Conservation (phyloP, 2,329 filamentous ascomycete species). For the Penicillium sp. region DNA sequence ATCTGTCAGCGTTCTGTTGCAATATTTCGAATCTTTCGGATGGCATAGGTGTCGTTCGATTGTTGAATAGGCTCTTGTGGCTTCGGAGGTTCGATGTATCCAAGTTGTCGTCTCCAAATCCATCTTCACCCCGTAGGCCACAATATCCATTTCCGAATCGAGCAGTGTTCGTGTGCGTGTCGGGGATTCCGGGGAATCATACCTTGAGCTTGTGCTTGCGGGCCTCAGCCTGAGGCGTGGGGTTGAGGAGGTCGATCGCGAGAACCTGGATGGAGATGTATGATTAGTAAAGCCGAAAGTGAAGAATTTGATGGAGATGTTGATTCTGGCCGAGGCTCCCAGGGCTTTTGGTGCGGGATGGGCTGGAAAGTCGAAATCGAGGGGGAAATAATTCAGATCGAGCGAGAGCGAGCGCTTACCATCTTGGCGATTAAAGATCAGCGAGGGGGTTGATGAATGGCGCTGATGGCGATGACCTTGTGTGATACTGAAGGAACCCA, state of each 20-base stretch:
- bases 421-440: conserved; percentile 47
- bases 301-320: neutral
- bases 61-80: neutral
- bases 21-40: neutral
- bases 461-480: conserved; percentile 45
- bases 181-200: conserved; percentile 41
- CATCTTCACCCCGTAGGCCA: neutral
- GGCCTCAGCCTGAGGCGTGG: conserved; percentile 93
- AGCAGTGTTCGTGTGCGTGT: conserved; percentile 9
- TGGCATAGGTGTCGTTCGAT: neutral
- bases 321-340: neutral
- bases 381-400: neutral
- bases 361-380: neutral
- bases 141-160: conserved; percentile 1
- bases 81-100: neutral
- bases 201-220: conserved; percentile 99
- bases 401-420: conserved; percentile 30
- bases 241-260: conserved; percentile 99
- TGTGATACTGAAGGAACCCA: conserved; percentile 35
- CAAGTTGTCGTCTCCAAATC: neutral
- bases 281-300: neutral
- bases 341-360: neutral
- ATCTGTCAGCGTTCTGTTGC: neutral
- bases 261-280: conserved; percentile 73
- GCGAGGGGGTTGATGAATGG: conserved; percentile 39